Evolutionary conservation across 148 eudicot genomes (phyloP).

Genomic region (Camellia japonica): DNA sequence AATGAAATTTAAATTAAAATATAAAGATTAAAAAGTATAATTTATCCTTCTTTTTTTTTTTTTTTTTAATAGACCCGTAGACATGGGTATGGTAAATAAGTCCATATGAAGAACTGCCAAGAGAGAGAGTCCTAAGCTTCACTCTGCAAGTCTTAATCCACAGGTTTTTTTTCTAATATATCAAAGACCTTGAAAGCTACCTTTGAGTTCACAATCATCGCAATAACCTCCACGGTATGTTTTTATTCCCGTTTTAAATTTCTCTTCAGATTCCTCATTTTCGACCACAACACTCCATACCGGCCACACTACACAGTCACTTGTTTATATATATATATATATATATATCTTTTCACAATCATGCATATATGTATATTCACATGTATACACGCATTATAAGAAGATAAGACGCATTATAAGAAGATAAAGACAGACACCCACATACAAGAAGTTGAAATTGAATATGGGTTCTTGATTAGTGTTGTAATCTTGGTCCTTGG

Average conservation of each 20-base stretch:
- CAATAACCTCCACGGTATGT: not conserved
- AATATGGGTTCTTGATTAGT: not conserved
- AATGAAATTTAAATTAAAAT: too few species aligned
- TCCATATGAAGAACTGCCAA: too few species aligned
- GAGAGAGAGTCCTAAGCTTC: too few species aligned
- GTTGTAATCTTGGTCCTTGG: not conserved
- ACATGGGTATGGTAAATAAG: too few species aligned
- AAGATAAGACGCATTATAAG: too few species aligned
- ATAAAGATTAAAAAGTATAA: too few species aligned
- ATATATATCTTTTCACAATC: too few species aligned
- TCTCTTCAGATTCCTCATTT: conserved; percentile 11
- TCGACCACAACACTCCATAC: not conserved
- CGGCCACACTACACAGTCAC: not conserved
- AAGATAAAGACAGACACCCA: not conserved
- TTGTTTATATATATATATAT: not conserved
- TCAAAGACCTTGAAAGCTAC: too few species aligned
- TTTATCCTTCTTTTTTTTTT: too few species aligned
- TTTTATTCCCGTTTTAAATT: not conserved
- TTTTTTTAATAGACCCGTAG: too few species aligned
- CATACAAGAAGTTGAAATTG: not conserved
- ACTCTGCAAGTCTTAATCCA: too few species aligned
- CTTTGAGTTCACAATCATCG: not conserved
- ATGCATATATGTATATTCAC: not conserved
- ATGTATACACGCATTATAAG: not conserved
- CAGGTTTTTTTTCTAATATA: too few species aligned